Conservation (phyloP, 2,329 filamentous ascomycete species). For the Penicillium italicum region DNA sequence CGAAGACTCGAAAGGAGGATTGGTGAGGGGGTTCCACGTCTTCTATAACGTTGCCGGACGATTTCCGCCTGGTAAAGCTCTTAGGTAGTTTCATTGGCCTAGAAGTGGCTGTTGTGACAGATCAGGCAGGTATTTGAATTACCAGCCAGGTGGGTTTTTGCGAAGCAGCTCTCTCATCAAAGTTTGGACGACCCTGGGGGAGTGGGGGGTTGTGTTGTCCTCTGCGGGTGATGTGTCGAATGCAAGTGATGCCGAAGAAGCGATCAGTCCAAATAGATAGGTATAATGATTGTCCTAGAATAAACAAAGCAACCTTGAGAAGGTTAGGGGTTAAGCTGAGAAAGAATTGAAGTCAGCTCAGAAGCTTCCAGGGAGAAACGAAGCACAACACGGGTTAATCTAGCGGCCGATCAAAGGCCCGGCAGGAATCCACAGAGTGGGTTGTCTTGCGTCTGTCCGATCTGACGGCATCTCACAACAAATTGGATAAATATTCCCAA, state of each 20-base stretch:
- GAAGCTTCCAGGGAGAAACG: constrained; percentile 21
- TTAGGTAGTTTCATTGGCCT: constrained; percentile 58
- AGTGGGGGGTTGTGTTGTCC: not conserved
- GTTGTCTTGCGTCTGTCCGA: constrained; percentile 10
- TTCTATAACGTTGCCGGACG: constrained; percentile 53
- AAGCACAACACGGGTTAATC: constrained; percentile 13
- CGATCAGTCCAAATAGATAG: constrained; percentile 13
- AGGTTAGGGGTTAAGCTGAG: constrained; percentile 12
- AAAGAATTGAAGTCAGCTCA: constrained; percentile 15
- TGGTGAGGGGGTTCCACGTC: constrained; percentile 39
- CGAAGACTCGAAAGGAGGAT: constrained; percentile 54
- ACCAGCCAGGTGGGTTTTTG: not conserved
- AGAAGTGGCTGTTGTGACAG: not conserved
- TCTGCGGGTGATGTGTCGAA: constrained; percentile 20
- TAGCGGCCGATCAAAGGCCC: constrained; percentile 25
- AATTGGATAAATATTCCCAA: constrained; percentile 3
- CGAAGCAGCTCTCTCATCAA: constrained; percentile 14
- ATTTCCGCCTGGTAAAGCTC: constrained; percentile 53
- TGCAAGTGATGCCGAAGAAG: constrained; percentile 12
- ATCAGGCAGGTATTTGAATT: not conserved
- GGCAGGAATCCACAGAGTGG: constrained; percentile 24
- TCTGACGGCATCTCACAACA: constrained; percentile 11
- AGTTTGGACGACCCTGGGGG: constrained; percentile 6
- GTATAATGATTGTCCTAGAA: not conserved
- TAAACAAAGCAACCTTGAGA: not conserved